Conservation (phyloP, 148 eudicot genomes). For the Chenopodium formosanum region DNA sequence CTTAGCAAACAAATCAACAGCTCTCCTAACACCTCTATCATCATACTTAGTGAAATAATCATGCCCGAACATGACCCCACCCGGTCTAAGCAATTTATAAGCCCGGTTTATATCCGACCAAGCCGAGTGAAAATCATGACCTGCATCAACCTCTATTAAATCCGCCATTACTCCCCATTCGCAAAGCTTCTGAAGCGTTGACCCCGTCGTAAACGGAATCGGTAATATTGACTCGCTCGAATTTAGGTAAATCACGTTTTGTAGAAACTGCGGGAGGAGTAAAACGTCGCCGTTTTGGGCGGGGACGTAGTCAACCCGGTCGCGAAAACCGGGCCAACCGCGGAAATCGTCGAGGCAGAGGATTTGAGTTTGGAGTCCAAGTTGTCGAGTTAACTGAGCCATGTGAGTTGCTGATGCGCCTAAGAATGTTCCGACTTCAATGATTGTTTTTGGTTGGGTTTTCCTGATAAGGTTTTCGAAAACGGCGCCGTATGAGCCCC, state of each 20-base stretch:
- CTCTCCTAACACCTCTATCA: conserved; percentile 60
- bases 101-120: conserved; percentile 77
- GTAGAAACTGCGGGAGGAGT: conserved; percentile 60
- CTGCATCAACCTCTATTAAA: conserved; percentile 68
- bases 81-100: conserved; percentile 54
- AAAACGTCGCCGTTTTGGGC: conserved; percentile 55
- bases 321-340: conserved; percentile 60
- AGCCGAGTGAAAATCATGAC: conserved; percentile 73
- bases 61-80: conserved; percentile 75
- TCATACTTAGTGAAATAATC: conserved; percentile 53
- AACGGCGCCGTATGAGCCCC: conserved; percentile 73
- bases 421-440: conserved; percentile 68
- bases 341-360: conserved; percentile 76
- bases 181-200: conserved; percentile 47
- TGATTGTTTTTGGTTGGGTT: conserved; percentile 47
- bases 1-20: conserved; percentile 65
- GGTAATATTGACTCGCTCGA: conserved; percentile 39
- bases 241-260: conserved; percentile 47
- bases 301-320: conserved; percentile 26
- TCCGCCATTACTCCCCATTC: conserved; percentile 68
- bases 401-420: conserved; percentile 85
- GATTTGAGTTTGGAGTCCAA: conserved; percentile 59
- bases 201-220: conserved; percentile 54
- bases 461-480: conserved; percentile 51
- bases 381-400: conserved; percentile 42